Conservation (phyloP, 768 basidiomycete species). For the Termitomyces sp. region DNA sequence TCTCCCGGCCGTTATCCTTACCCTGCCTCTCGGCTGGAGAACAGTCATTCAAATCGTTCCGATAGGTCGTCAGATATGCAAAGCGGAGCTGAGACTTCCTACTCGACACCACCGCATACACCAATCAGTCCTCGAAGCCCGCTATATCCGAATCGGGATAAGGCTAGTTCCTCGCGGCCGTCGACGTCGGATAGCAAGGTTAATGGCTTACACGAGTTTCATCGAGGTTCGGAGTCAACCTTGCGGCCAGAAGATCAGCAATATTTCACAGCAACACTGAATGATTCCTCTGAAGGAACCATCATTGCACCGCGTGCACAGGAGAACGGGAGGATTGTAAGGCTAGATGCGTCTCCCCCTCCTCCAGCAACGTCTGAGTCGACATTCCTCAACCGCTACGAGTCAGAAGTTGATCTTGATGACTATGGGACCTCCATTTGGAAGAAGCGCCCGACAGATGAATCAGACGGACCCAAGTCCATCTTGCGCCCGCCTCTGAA, state of each 20-base stretch:
- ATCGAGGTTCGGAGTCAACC: constrained; percentile 27
- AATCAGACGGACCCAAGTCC: constrained; percentile 25
- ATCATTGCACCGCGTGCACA: constrained; percentile 17
- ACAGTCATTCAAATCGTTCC: constrained; percentile 30
- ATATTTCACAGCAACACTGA: constrained; percentile 24
- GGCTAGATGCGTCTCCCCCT: constrained; percentile 22
- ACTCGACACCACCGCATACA: constrained; percentile 56
- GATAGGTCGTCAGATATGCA: constrained; percentile 36
- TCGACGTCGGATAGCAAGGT: constrained; percentile 26
- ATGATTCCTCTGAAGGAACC: constrained; percentile 25
- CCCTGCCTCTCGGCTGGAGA: constrained; percentile 31
- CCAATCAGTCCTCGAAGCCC: constrained; percentile 56
- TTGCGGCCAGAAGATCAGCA: constrained; percentile 30
- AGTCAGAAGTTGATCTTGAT: constrained; percentile 51
- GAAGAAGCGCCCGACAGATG: constrained; percentile 38
- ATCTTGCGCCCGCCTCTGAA: constrained; percentile 42
- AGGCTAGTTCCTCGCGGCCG: constrained; percentile 23
- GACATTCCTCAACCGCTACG: constrained; percentile 20
- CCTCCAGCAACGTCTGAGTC: constrained; percentile 18
- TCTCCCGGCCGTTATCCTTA: constrained; percentile 36
- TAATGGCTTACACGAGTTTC: constrained; percentile 16
- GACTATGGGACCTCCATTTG: constrained; percentile 42
- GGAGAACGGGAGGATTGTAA: constrained; percentile 1
- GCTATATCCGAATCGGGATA: constrained; percentile 34
- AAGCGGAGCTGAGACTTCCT: constrained; percentile 42